These are phyloP conservation scores for Nicotiana attenuata DNA, from an alignment of 257 asterid species.

Conservation along the genomic window DNA sequence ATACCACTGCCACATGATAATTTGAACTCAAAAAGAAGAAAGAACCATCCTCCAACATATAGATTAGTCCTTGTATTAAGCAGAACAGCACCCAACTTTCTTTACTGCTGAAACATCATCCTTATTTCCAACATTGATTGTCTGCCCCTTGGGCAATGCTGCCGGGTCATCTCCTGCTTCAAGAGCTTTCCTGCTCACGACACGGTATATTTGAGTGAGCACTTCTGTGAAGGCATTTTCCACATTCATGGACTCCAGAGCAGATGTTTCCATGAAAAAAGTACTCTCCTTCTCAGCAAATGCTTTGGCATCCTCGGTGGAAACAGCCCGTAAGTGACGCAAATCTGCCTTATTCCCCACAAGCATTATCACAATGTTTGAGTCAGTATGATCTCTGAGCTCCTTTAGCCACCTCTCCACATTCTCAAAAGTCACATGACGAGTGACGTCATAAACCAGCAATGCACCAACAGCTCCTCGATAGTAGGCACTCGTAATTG, in stretches of 20 bases:
- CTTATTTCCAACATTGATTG: slow-evolving; percentile 47
- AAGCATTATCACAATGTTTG: slow-evolving; percentile 63
- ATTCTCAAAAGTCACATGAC: slow-evolving; percentile 66
- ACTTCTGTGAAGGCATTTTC: slow-evolving; percentile 73
- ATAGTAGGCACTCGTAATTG: slow-evolving; percentile 74
- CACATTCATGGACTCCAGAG: slow-evolving; percentile 65
- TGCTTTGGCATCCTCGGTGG: slow-evolving; percentile 56
- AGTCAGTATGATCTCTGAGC: slow-evolving; percentile 64
- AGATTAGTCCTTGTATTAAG: slow-evolving; percentile 17
- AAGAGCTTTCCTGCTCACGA: slow-evolving; percentile 57
- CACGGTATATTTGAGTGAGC: slow-evolving; percentile 51
- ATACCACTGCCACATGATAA: not conserved
- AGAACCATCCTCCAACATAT: not conserved
- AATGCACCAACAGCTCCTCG: slow-evolving; percentile 74
- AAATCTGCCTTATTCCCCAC: slow-evolving; percentile 69
- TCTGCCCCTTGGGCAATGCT: slow-evolving; percentile 54
- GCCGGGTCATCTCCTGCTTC: slow-evolving; percentile 49
- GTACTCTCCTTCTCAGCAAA: slow-evolving; percentile 58
- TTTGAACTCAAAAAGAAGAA: not conserved
- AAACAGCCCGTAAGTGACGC: slow-evolving; percentile 65
- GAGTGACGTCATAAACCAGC: slow-evolving; percentile 65
- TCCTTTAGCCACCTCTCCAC: slow-evolving; percentile 78
- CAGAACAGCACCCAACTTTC: slow-evolving; percentile 61
- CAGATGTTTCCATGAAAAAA: slow-evolving; percentile 69
- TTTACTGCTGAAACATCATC: slow-evolving; percentile 71